These are phyloP conservation scores for Dianthus caryophyllus DNA, from an alignment of 148 eudicot species.

Conservation along the genomic window DNA sequence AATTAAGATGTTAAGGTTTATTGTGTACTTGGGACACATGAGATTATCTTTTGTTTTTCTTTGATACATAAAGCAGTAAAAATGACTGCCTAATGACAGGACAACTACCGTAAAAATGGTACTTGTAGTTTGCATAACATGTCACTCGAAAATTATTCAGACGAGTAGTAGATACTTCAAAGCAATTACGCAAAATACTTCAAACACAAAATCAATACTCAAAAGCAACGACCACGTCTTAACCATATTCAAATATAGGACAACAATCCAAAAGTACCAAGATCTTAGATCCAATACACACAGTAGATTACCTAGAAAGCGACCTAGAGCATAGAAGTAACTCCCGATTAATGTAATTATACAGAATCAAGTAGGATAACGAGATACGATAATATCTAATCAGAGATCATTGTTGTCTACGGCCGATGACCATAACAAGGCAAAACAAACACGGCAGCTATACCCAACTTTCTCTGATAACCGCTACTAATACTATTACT, in stretches of 20 bases:
- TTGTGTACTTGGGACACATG: no score
- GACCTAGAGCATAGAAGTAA: neutral
- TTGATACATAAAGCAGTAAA: no score
- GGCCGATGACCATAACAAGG: slow-evolving; percentile 5
- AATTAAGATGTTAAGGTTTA: no score
- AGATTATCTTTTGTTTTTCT: no score
- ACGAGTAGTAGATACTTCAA: no score
- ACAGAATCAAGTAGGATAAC: neutral
- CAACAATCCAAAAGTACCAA: neutral
- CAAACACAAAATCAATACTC: no score
- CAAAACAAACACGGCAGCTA: slow-evolving; percentile 2
- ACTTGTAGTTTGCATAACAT: no score
- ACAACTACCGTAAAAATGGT: no score
- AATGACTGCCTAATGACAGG: no score
- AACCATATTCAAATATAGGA: neutral
- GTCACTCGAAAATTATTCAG: no score
- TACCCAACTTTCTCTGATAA: slow-evolving; percentile 16
- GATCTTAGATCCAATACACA: neutral
- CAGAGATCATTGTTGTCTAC: slow-evolving; percentile 20
- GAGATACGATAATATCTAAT: neutral
- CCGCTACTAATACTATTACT: neutral
- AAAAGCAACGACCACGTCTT: neutral
- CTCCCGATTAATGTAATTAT: no score
- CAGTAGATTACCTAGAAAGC: neutral
- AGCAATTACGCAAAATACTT: no score